Conservation (phyloP, 371 early-diverging fungal genomes). For the Saksenaea vasiformis region DNA sequence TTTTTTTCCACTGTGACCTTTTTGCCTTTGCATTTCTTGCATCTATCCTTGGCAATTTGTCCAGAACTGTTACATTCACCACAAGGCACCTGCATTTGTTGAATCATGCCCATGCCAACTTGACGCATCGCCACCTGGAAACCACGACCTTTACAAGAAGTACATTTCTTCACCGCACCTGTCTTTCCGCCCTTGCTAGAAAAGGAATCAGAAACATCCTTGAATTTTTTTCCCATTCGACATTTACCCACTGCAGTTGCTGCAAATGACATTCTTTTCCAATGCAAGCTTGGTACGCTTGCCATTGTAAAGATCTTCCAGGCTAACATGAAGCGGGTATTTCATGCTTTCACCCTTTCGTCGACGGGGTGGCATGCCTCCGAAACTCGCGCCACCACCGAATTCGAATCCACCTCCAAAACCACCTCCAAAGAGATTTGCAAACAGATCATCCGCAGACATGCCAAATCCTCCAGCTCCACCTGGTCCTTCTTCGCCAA, state of each 20-base stretch:
- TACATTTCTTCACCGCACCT: slow-evolving; percentile 74
- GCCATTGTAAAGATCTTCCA: slow-evolving; percentile 90
- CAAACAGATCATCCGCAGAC: slow-evolving; percentile 84
- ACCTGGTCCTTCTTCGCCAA: slow-evolving; percentile 83
- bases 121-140: slow-evolving; percentile 87
- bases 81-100: slow-evolving; percentile 86
- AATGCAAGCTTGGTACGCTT: slow-evolving; percentile 29
- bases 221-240: neutral
- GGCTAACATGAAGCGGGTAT: slow-evolving; percentile 56
- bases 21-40: slow-evolving; percentile 86
- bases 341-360: slow-evolving; percentile 77
- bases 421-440: slow-evolving; percentile 66
- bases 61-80: slow-evolving; percentile 72
- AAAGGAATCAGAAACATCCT: neutral
- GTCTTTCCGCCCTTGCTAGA: slow-evolving; percentile 78
- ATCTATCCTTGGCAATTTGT: slow-evolving; percentile 79
- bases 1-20: slow-evolving; percentile 84
- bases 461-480: slow-evolving; percentile 51
- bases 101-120: slow-evolving; percentile 94
- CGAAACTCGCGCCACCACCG: slow-evolving; percentile 12
- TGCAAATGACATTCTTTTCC: slow-evolving; percentile 57
- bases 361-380: slow-evolving; percentile 30
- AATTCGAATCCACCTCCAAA: slow-evolving; percentile 16
- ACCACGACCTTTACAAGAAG: slow-evolving; percentile 89
- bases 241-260: slow-evolving; percentile 62